Evolutionary conservation across 2,329 filamentous ascomycete species (phyloP), one percentile per base, ranked within the genome.

Genomic region (Penicillium sp.): DNA sequence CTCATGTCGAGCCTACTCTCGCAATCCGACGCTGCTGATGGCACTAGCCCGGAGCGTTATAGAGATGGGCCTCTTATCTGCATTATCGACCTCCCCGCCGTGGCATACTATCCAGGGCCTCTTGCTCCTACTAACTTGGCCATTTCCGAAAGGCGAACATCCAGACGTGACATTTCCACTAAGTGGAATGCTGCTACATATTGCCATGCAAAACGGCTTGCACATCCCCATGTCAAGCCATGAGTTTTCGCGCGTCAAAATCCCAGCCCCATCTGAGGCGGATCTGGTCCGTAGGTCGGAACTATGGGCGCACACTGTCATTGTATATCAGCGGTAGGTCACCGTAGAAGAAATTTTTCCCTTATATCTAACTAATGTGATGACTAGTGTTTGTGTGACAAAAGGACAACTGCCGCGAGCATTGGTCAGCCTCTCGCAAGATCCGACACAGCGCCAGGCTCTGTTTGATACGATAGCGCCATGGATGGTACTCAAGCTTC

Each of bases 161-260:
- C 58, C 67, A 0, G 72, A 76, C 45, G 51, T 69, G 18, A 66
- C 63, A 0, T 76, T 73, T 23, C 65, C 71, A 1, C 46, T 76
- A 13, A 67, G 65, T 29, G 74, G 71, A 0, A 63, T 70, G 44
- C 49, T 75, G 10, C 40, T 76, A n/a, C 73, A 76, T 42, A 64
- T 74, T 40, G 73, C 73, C 10, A 76, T 75, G 70, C 70, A 73
- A 53, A 70, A 75, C 42, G 74, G 73, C 0, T 56, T 75, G 7
- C 74, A 76, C 51, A 70, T 75, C 7, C 74, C 74, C 0, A 68
- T 73, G 57, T 71, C 72, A 3, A 72, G 70, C 47, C 72, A 76
- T 46, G 74, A 76, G 23, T 76, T 75, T 45, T 69, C 67, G 9
- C 68, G 66, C 30, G 61, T 65, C 12, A 71, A 67, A 32, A 60